Percentiles rank a stretch among this genome's conserved stretches.
Conservation (phyloP, 805 yeast species). For the Zygotorulaspora chibaensis region DNA sequence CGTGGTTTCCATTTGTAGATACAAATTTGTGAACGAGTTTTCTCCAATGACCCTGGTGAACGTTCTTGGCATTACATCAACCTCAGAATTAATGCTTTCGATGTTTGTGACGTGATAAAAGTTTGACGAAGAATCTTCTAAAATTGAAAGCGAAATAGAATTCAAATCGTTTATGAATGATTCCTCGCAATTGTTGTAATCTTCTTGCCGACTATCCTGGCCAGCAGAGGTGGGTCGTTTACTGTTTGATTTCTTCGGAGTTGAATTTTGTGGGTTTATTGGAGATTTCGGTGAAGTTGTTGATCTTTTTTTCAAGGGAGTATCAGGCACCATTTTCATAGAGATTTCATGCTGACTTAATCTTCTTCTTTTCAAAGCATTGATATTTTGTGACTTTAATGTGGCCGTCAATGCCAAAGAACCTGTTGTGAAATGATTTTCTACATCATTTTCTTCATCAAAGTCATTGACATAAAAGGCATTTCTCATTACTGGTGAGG, state of each 20-base stretch:
- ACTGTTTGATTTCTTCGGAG: neutral
- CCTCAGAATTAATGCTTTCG: conserved; percentile 4
- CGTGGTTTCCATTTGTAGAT: conserved; percentile 1
- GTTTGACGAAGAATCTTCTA: conserved; percentile 11
- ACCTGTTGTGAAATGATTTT: conserved; percentile 18
- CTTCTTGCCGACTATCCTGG: neutral
- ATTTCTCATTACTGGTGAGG: conserved; percentile 1
- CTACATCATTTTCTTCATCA: conserved; percentile 7
- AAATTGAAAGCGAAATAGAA: conserved; percentile 12
- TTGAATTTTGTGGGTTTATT: neutral
- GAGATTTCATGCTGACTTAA: neutral
- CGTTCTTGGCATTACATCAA: conserved; percentile 13
- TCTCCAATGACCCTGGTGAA: conserved; percentile 13
- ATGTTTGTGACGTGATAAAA: conserved; percentile 8
- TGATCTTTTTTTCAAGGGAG: neutral
- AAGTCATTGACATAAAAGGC: neutral
- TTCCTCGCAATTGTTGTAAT: conserved; percentile 1
- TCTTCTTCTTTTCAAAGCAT: conserved; percentile 4
- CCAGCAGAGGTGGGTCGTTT: neutral
- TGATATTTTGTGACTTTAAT: conserved; percentile 6
- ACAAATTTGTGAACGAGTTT: conserved; percentile 8
- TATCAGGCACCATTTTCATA: neutral
- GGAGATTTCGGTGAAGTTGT: neutral
- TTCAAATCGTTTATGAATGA: conserved; percentile 7
- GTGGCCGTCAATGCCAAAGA: conserved; percentile 18